A percentile compares a stretch with the other conserved stretches of the same genome.
These are phyloP conservation scores for Leccinum incarnatum DNA, from an alignment of 768 basidiomycete species.

Conservation along the genomic window DNA sequence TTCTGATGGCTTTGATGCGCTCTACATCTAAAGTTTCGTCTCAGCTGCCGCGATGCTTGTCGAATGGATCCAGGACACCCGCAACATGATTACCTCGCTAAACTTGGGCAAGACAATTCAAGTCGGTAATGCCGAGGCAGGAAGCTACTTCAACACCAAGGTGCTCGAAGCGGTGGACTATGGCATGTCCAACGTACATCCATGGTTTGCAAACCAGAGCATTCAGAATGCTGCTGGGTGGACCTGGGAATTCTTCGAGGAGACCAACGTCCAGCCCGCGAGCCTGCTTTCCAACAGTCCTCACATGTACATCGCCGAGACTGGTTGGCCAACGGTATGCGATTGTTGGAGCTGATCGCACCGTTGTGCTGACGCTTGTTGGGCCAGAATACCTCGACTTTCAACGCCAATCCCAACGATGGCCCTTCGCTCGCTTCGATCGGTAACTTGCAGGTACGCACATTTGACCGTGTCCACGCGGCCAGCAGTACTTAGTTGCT, in stretches of 20 bases:
- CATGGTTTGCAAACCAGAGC: slow-evolving; percentile 87
- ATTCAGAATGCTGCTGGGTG: slow-evolving; percentile 70
- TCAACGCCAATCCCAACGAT: slow-evolving; percentile 53
- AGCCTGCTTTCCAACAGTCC: slow-evolving; percentile 64
- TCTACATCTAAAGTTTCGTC: background rate
- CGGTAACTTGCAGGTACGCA: slow-evolving; percentile 53
- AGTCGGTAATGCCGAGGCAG: slow-evolving; percentile 84
- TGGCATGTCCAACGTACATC: slow-evolving; percentile 88
- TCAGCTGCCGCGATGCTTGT: slow-evolving; percentile 62
- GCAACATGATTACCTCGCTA: slow-evolving; percentile 51
- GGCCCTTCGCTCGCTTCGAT: slow-evolving; percentile 65
- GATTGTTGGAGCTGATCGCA: background rate
- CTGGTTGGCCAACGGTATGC: slow-evolving; percentile 78
- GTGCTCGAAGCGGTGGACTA: slow-evolving; percentile 66
- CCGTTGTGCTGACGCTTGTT: background rate
- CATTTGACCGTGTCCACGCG: background rate
- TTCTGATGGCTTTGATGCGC: background rate
- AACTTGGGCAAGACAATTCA: slow-evolving; percentile 58
- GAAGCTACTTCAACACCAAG: slow-evolving; percentile 73
- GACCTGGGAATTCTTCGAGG: slow-evolving; percentile 77
- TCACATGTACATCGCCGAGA: slow-evolving; percentile 90
- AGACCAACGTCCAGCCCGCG: slow-evolving; percentile 60
- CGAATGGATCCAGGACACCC: slow-evolving; percentile 64
- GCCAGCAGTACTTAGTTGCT: slow-evolving; percentile 6
- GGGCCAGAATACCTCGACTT: slow-evolving; percentile 55